Conservation (phyloP, 2,329 filamentous ascomycete species). For the Lachnellula arida region DNA sequence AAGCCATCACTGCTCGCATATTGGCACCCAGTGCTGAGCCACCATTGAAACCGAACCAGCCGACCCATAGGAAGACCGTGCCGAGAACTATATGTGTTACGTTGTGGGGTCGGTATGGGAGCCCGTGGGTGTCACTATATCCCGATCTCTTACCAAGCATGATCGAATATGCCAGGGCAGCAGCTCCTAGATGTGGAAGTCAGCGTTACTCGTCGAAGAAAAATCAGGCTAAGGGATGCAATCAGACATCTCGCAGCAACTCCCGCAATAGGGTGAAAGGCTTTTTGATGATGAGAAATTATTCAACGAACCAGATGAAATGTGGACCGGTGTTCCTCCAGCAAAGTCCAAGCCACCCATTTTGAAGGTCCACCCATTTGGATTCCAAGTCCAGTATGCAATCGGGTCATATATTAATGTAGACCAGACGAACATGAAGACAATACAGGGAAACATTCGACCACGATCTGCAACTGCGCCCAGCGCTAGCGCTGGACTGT, state of each 20-base stretch:
- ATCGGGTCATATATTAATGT: conserved; percentile 90
- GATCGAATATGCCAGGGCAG: conserved; percentile 84
- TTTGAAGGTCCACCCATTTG: conserved; percentile 71
- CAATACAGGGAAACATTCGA: conserved; percentile 78
- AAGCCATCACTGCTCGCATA: conserved; percentile 80
- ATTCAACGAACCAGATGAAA: conserved; percentile 54
- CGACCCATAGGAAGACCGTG: conserved; percentile 91
- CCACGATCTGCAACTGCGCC: conserved; percentile 84
- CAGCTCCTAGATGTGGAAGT: conserved; percentile 42
- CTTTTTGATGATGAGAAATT: too few species aligned
- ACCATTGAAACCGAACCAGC: conserved; percentile 94
- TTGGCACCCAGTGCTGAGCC: conserved; percentile 79
- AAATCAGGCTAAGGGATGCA: too few species aligned
- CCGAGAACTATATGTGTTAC: conserved; percentile 89
- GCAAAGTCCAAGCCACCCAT: conserved; percentile 85
- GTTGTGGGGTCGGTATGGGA: conserved; percentile 91
- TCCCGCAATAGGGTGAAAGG: too few species aligned
- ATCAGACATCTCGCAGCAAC: too few species aligned
- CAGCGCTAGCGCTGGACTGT: conserved; percentile 68
- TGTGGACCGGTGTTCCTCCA: conserved; percentile 86
- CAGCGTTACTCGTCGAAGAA: too few species aligned
- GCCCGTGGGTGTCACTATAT: conserved; percentile 72
- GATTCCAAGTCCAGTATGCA: conserved; percentile 94
- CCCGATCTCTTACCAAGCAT: conserved; percentile 71
- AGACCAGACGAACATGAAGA: conserved; percentile 92